Evolutionary conservation across 1,284 basidiomycete species (phyloP), one percentile per base, ranked within the genome.

Genomic region (Cutaneotrichosporon sp.): DNA sequence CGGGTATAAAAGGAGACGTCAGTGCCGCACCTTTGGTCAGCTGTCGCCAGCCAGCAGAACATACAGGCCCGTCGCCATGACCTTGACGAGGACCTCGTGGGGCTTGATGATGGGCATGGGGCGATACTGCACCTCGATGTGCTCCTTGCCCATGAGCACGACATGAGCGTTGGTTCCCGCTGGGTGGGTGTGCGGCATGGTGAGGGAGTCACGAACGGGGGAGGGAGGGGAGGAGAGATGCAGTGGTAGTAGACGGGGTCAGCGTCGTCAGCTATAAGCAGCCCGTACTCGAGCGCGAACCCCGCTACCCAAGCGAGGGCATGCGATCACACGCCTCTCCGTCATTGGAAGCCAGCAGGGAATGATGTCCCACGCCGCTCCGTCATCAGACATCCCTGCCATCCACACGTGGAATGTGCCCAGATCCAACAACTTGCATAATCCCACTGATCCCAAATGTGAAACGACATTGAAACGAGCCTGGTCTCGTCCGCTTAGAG

Each of bases 61-160:
- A 47, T 47, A 69, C 57, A 67, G 60, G 20, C 68, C 70, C 9
- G 70, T 72, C 4, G 64, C 47, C 60, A 72, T 72, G 42, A 65
- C 57, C 54, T 68, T 63, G 36, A 72, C 60, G 24, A 72, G 63
- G 2, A 72, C 65, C 25, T 67, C 63, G 20, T 63, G 56, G 20
- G 47, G 46, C 5, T 54, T 58, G 31, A 62, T 33, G 2, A 8
- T 14, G 11, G 70, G 68, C 13, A 69, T 51, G 3, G 59, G 62
- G 8, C 65, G 67, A 22, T 67, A 43, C 57, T 68, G 58, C 42
- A 69, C 50, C 33, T 49, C 60, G 25, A 71, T 50, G 13, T 27
- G 16, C 61, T 67, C 51, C 11, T 31, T 56, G 38, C 62, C 56
- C 6, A 43, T 31, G 36, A 67, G 60, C 10, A 69, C 66, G 24